Conservation (phyloP, 2,329 filamentous ascomycete species). For the Alternaria sp. region DNA sequence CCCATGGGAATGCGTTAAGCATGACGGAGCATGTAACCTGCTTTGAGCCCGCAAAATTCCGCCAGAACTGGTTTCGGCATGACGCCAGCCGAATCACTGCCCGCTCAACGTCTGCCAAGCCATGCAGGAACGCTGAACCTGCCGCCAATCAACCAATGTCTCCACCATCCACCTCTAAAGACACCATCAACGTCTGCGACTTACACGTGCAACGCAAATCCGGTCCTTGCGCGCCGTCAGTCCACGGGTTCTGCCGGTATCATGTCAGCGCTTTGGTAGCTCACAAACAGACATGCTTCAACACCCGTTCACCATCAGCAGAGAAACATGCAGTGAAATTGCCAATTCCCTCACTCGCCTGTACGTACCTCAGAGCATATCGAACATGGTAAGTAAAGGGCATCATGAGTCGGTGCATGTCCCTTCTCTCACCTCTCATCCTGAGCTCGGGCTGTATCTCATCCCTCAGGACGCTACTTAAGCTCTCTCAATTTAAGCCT, state of each 20-base stretch:
- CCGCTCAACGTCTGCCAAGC: conserved; percentile 27
- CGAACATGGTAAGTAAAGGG: not conserved
- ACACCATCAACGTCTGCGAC: not conserved
- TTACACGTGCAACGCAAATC: not conserved
- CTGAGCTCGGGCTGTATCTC: not conserved
- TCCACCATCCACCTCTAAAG: not conserved
- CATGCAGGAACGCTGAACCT: conserved; percentile 22
- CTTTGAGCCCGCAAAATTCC: conserved; percentile 19
- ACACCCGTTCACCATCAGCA: not conserved
- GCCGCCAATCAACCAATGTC: not conserved
- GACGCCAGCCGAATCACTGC: conserved; percentile 16
- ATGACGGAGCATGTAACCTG: conserved; percentile 33
- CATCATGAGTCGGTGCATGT: not conserved
- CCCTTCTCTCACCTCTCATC: not conserved
- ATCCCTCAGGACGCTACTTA: not conserved
- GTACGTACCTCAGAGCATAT: not conserved
- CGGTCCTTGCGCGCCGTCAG: not conserved
- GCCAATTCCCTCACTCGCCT: not conserved
- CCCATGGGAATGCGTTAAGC: conserved; percentile 30
- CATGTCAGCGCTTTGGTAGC: not conserved
- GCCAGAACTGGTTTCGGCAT: conserved; percentile 24
- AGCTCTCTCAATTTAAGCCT: not conserved
- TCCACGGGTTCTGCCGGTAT: not conserved
- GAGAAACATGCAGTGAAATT: no score
- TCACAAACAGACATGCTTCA: not conserved